Evolutionary conservation across 2,329 filamentous ascomycete species (phyloP).

Genomic region (Exophiala sp.): DNA sequence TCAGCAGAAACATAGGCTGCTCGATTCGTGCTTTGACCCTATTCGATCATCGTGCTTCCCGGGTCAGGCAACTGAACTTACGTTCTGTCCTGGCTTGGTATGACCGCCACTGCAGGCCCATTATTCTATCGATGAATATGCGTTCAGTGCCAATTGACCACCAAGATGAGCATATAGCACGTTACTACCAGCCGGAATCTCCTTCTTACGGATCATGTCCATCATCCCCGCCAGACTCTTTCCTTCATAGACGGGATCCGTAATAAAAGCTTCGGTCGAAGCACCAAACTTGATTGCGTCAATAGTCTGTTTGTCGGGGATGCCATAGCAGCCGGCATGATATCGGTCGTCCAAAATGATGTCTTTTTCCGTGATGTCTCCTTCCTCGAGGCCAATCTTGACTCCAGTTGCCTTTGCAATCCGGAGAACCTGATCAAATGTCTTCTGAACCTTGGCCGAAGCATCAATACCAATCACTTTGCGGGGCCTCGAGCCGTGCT

Average conservation of each 20-base stretch:
- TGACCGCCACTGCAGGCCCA: too few relatives aligned
- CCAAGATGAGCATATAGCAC: slow-evolving; percentile 67
- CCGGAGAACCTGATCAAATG: slow-evolving; percentile 58
- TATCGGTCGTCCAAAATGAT: slow-evolving; percentile 60
- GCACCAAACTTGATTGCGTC: slow-evolving; percentile 65
- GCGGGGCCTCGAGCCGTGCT: slow-evolving; percentile 41
- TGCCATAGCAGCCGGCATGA: slow-evolving; percentile 62
- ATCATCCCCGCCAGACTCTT: slow-evolving; percentile 69
- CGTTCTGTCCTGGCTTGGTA: too few relatives aligned
- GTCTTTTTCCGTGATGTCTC: slow-evolving; percentile 57
- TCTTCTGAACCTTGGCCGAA: slow-evolving; percentile 54
- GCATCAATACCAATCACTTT: slow-evolving; percentile 64
- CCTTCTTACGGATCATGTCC: slow-evolving; percentile 57
- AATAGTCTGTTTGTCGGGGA: slow-evolving; percentile 59
- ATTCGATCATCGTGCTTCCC: too few relatives aligned
- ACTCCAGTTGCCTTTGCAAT: slow-evolving; percentile 59
- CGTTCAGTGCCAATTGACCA: slow-evolving; percentile 63
- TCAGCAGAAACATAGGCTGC: too few relatives aligned
- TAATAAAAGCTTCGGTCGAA: slow-evolving; percentile 64
- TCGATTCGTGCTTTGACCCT: too few relatives aligned
- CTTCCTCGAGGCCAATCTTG: slow-evolving; percentile 56
- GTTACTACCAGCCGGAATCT: slow-evolving; percentile 56
- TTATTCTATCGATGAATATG: slow-evolving; percentile 50
- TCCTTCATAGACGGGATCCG: slow-evolving; percentile 69
- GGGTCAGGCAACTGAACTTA: too few relatives aligned